Percentiles rank a stretch among this genome's conserved stretches.
Evolutionary conservation across 2,329 filamentous ascomycete species (phyloP).

Genomic region (Alternaria alternata): DNA sequence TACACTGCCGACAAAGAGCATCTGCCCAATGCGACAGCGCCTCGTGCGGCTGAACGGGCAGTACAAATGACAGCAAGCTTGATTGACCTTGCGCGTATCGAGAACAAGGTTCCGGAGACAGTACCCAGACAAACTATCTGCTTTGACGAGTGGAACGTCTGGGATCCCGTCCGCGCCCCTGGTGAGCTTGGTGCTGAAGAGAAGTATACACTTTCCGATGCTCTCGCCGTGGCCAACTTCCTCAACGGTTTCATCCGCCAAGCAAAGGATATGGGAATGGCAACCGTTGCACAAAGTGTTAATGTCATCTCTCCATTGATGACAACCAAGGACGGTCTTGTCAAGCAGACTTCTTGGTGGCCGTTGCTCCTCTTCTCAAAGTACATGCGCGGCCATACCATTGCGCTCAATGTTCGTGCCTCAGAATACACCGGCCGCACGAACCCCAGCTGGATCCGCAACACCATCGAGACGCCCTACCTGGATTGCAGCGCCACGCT

Average conservation of each 20-base stretch:
- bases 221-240: slow-evolving; percentile 77
- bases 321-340: slow-evolving; percentile 69
- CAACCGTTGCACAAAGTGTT: slow-evolving; percentile 78
- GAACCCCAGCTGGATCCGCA: slow-evolving; percentile 69
- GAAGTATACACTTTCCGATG: slow-evolving; percentile 74
- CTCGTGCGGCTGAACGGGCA: slow-evolving; percentile 73
- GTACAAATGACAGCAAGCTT: slow-evolving; percentile 74
- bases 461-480: slow-evolving; percentile 73
- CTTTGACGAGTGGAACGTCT: slow-evolving; percentile 88
- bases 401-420: slow-evolving; percentile 71
- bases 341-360: slow-evolving; percentile 80
- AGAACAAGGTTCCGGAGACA: slow-evolving; percentile 67
- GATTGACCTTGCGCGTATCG: slow-evolving; percentile 77
- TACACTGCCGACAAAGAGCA: slow-evolving; percentile 70
- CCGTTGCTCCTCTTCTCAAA: slow-evolving; percentile 72
- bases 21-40: slow-evolving; percentile 59
- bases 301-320: slow-evolving; percentile 82
- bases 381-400: slow-evolving; percentile 76
- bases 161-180: slow-evolving; percentile 75
- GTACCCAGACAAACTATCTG: slow-evolving; percentile 75
- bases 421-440: slow-evolving; percentile 73
- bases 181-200: slow-evolving; percentile 78
- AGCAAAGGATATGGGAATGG: slow-evolving; percentile 75
- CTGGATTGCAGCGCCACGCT: slow-evolving; percentile 72
- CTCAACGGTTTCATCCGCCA: slow-evolving; percentile 80